Percentiles rank a stretch among this genome's conserved stretches.
Evolutionary conservation across 441 rosid genomes (phyloP).

Genomic region (Daphne laureola): DNA sequence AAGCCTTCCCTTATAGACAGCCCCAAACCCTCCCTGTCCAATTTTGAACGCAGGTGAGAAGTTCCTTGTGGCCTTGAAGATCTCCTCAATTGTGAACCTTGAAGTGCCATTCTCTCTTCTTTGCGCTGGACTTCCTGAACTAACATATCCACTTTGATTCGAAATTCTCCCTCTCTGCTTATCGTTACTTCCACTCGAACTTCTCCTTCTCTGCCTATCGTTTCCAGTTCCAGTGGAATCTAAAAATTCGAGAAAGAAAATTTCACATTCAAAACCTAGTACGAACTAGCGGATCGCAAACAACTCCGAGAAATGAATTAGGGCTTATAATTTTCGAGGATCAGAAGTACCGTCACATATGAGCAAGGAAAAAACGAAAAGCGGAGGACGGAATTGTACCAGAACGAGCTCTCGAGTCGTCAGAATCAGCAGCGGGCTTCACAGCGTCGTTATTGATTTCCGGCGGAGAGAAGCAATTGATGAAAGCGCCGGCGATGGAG

Average conservation of each 20-base stretch:
- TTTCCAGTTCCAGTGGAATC: conserved; percentile 30
- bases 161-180: conserved; percentile 38
- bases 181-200: conserved; percentile 31
- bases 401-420: conserved; percentile 24
- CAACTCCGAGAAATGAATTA: too few relatives aligned
- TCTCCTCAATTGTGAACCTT: conserved; percentile 55
- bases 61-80: conserved; percentile 56
- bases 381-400: conserved; percentile 16
- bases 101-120: conserved; percentile 35
- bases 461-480: conserved; percentile 68
- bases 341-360: too few relatives aligned
- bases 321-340: too few relatives aligned
- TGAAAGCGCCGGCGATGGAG: conserved; percentile 49
- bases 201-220: conserved; percentile 31
- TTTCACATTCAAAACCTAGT: too few relatives aligned
- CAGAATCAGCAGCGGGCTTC: conserved; percentile 22
- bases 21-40: conserved; percentile 93
- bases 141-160: conserved; percentile 23
- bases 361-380: background rate
- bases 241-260: conserved; percentile 7
- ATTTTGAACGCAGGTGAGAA: conserved; percentile 75
- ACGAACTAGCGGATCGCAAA: too few relatives aligned
- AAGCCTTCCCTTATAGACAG: conserved; percentile 80
- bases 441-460: conserved; percentile 19
- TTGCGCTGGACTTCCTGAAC: conserved; percentile 21